These are phyloP conservation scores for Schizochytrium sp. DNA, from an alignment of 108 stramenopile genomes.

Conservation along the genomic window DNA sequence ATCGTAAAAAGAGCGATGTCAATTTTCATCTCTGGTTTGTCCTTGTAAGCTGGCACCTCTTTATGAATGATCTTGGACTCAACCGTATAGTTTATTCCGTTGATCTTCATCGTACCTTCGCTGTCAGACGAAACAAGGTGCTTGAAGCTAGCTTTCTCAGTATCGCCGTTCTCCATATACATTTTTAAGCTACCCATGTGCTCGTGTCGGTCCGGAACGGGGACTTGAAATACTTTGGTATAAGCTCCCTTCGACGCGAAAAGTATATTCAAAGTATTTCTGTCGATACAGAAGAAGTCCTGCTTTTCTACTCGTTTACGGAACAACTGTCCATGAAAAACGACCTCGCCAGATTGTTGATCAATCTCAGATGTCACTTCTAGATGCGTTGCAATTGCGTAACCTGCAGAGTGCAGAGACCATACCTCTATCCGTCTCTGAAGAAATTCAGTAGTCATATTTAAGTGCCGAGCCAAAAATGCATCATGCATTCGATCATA, in stretches of 20 bases:
- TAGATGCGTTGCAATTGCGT: background rate
- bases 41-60: background rate
- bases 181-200: background rate
- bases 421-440: slow-evolving; percentile 9
- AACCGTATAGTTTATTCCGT: slow-evolving; percentile 13
- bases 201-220: background rate
- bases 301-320: slow-evolving; percentile 17
- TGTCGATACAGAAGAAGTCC: slow-evolving; percentile 12
- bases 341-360: slow-evolving; percentile 4
- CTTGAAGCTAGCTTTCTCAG: background rate
- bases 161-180: background rate
- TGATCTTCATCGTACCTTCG: background rate
- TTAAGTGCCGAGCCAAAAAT: background rate
- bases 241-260: background rate
- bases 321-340: background rate
- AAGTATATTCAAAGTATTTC: background rate
- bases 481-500: background rate
- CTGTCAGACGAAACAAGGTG: background rate
- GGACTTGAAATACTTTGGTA: background rate
- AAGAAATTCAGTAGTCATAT: background rate
- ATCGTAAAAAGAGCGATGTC: background rate
- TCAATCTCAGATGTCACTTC: slow-evolving; percentile 42
- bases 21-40: background rate
- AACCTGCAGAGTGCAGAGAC: background rate
- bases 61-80: background rate